Conservation (phyloP, 2,329 filamentous ascomycete genomes). For the Rutstroemia sp. region DNA sequence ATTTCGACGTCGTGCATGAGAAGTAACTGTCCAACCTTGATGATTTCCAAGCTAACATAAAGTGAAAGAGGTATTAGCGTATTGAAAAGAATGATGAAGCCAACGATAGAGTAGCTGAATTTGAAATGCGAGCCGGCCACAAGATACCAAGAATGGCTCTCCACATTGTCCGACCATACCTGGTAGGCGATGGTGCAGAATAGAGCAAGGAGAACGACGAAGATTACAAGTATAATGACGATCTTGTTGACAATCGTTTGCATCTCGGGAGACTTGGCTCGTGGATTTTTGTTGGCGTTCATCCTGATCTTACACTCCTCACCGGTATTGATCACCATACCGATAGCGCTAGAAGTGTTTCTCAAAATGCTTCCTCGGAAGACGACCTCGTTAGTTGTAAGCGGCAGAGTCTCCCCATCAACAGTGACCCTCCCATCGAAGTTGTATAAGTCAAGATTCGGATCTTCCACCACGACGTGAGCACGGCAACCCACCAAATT, state of each 20-base stretch:
- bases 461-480: conserved; percentile 66
- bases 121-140: conserved; percentile 58
- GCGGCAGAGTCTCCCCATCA: conserved; percentile 50
- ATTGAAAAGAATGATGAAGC: conserved; percentile 92
- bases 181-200: conserved; percentile 71
- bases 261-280: conserved; percentile 78
- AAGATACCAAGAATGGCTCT: conserved; percentile 62
- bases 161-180: conserved; percentile 60
- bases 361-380: conserved; percentile 80
- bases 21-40: conserved; percentile 75
- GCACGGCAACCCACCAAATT: conserved; percentile 49
- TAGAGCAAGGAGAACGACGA: conserved; percentile 65
- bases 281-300: conserved; percentile 87
- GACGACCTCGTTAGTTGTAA: conserved; percentile 76
- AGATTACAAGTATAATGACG: conserved; percentile 72
- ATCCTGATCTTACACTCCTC: conserved; percentile 97
- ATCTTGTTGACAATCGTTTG: conserved; percentile 77
- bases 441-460: conserved; percentile 69
- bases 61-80: conserved; percentile 87
- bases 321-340: conserved; percentile 81
- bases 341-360: conserved; percentile 62
- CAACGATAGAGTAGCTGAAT: conserved; percentile 72
- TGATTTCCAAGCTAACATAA: conserved; percentile 88
- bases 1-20: conserved; percentile 76
- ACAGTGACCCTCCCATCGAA: conserved; percentile 65